These are phyloP conservation scores for Boletellus emodensis DNA, from an alignment of 768 basidiomycete genomes.

Conservation along the genomic window DNA sequence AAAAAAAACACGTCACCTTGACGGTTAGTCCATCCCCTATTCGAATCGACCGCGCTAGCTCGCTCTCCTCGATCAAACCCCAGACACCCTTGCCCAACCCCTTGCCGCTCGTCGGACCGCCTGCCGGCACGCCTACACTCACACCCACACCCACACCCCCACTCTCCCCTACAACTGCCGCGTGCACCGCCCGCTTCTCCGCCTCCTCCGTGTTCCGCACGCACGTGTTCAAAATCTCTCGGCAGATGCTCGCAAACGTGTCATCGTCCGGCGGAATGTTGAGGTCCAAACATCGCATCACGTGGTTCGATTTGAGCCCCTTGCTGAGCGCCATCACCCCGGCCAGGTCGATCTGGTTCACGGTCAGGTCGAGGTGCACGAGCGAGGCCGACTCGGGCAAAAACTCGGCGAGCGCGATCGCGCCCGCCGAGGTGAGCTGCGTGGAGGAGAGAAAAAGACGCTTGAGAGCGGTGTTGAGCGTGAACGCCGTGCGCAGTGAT, in stretches of 20 bases:
- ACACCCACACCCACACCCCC: too few relatives aligned
- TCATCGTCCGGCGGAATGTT: constrained; percentile 86
- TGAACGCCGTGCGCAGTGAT: constrained; percentile 89
- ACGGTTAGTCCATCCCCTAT: constrained; percentile 32
- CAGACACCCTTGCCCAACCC: constrained; percentile 68
- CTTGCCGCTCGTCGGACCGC: constrained; percentile 38
- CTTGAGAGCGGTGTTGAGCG: constrained; percentile 86
- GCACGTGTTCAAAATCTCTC: constrained; percentile 87
- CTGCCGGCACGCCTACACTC: neutral
- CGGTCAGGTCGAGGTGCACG: constrained; percentile 87
- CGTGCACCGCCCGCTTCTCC: constrained; percentile 34
- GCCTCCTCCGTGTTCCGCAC: constrained; percentile 92
- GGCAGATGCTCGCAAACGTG: constrained; percentile 77
- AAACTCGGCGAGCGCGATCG: constrained; percentile 95
- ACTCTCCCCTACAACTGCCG: constrained; percentile 3
- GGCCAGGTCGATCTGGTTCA: constrained; percentile 79
- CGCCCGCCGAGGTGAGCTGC: constrained; percentile 72
- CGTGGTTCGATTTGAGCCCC: constrained; percentile 78
- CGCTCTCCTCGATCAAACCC: constrained; percentile 84
- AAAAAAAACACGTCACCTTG: constrained; percentile 46
- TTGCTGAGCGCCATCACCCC: constrained; percentile 90
- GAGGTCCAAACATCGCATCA: constrained; percentile 89
- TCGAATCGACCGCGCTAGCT: constrained; percentile 68
- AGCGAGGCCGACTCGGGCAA: constrained; percentile 85
- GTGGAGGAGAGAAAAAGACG: constrained; percentile 89